A percentile compares a stretch with the other conserved stretches of the same genome.
Evolutionary conservation across 208 protist genomes (phyloP).

Genomic region (Wallacemonas sp.): DNA sequence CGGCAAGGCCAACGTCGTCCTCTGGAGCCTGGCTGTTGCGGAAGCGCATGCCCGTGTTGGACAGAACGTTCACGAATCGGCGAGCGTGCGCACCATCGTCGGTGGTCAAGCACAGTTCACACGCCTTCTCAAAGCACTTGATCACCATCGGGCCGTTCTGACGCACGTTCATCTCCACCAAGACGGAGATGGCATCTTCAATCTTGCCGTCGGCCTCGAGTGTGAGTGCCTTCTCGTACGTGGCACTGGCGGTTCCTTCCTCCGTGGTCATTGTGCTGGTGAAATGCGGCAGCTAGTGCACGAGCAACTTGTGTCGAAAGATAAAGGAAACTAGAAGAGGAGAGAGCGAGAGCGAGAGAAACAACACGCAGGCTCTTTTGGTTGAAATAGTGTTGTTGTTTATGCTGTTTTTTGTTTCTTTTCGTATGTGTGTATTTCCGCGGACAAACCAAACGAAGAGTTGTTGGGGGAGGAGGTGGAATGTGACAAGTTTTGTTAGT

Average conservation of each 20-base stretch:
- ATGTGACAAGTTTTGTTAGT: no score
- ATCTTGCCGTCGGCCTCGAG: constrained; percentile 42
- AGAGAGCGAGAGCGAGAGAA: not conserved
- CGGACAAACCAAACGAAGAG: no score
- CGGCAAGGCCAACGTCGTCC: constrained; percentile 50
- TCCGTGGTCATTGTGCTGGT: constrained; percentile 21
- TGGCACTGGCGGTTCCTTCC: constrained; percentile 40
- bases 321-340: constrained; percentile 1
- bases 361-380: no score
- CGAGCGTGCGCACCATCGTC: constrained; percentile 27
- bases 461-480: no score
- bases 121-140: constrained; percentile 55
- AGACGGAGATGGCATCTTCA: constrained; percentile 50
- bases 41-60: constrained; percentile 37
- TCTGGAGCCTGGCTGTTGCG: constrained; percentile 55
- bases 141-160: constrained; percentile 42
- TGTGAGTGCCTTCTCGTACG: constrained; percentile 51
- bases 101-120: constrained; percentile 52
- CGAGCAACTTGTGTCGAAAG: not conserved
- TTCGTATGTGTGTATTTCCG: no score
- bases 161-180: constrained; percentile 36
- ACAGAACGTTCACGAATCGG: constrained; percentile 27
- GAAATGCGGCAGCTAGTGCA: not conserved
- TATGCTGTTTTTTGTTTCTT: no score
- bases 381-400: no score